Conservation (phyloP, 1,284 basidiomycete genomes). For the Pterulicium gracile region DNA sequence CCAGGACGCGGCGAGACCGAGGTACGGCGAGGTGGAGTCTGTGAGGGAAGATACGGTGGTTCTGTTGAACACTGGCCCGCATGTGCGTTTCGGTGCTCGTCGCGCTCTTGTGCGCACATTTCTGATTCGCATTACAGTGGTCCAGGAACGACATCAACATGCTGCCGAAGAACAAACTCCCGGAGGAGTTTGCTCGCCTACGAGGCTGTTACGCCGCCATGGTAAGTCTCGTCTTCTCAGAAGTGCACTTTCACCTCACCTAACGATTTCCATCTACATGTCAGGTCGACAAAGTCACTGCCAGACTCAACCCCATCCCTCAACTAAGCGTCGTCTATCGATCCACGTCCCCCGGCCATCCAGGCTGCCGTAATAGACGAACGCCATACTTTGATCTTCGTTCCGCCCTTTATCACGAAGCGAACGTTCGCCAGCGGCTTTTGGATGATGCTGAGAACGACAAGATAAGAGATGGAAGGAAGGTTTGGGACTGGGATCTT, state of each 20-base stretch:
- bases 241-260: too few species aligned
- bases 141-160: slow-evolving; percentile 17
- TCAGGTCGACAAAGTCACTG: slow-evolving; percentile 7
- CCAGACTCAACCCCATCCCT: slow-evolving; percentile 13
- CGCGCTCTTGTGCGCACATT: neutral
- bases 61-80: slow-evolving; percentile 18
- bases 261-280: slow-evolving; percentile 4
- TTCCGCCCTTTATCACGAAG: slow-evolving; percentile 13
- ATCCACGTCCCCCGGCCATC: slow-evolving; percentile 19
- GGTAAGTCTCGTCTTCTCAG: slow-evolving; percentile 11
- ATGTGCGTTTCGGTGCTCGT: slow-evolving; percentile 11
- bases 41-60: slow-evolving; percentile 17
- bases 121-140: slow-evolving; percentile 12
- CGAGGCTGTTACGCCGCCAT: slow-evolving; percentile 16
- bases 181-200: slow-evolving; percentile 12
- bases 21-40: slow-evolving; percentile 13
- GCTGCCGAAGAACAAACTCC: slow-evolving; percentile 13
- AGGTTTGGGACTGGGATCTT: slow-evolving; percentile 22
- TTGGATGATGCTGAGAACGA: slow-evolving; percentile 11
- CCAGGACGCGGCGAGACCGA: slow-evolving; percentile 10
- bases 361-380: slow-evolving; percentile 13
- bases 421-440: slow-evolving; percentile 13
- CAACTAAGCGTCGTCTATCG: slow-evolving; percentile 18
- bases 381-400: slow-evolving; percentile 14
- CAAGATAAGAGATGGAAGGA: slow-evolving; percentile 14